phyloP scores from a whole-genome alignment of 139 green algal species.

The Marvania coccoides region DNA sequence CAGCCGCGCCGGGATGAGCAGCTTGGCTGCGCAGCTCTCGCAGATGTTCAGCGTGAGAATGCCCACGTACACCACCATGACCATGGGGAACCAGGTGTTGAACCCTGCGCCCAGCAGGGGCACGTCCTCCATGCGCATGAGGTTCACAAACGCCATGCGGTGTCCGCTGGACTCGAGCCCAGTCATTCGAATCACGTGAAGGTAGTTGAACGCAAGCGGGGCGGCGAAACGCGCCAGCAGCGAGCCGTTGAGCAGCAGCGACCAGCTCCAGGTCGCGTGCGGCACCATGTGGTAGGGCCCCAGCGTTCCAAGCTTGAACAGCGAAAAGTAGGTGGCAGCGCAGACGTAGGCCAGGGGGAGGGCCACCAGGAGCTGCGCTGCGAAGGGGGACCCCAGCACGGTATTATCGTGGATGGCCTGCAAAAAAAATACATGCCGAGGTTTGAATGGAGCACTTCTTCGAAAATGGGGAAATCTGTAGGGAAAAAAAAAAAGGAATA shows the following conservation, averaged over 20 bases:
- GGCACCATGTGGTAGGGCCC: slow-evolving; percentile 67
- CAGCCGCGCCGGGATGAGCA: slow-evolving; percentile 20
- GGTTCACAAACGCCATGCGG: slow-evolving; percentile 54
- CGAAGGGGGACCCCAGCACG: slow-evolving; percentile 13
- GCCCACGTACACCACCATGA: slow-evolving; percentile 53
- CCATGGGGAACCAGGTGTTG: slow-evolving; percentile 75
- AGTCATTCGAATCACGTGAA: slow-evolving; percentile 46
- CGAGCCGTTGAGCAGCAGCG: slow-evolving; percentile 39
- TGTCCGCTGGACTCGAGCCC: slow-evolving; percentile 20
- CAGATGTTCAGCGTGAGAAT: slow-evolving; percentile 44
- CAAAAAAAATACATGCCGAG: background rate
- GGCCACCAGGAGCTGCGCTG: slow-evolving; percentile 37
- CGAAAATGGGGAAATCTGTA: background rate
- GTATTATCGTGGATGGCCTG: slow-evolving; percentile 13
- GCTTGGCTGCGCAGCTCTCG: slow-evolving; percentile 13
- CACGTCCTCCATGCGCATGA: slow-evolving; percentile 74
- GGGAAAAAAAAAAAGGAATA: too few relatives aligned
- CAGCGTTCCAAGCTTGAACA: slow-evolving; percentile 79
- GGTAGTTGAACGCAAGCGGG: slow-evolving; percentile 81
- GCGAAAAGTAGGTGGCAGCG: slow-evolving; percentile 79
- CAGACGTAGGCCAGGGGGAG: slow-evolving; percentile 82
- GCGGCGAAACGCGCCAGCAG: slow-evolving; percentile 72
- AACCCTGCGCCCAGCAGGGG: slow-evolving; percentile 56
- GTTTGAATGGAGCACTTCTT: background rate
- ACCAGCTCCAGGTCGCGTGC: slow-evolving; percentile 48